Evolutionary conservation across 345 rosid species (phyloP).

Genomic region (Citrus glauca): DNA sequence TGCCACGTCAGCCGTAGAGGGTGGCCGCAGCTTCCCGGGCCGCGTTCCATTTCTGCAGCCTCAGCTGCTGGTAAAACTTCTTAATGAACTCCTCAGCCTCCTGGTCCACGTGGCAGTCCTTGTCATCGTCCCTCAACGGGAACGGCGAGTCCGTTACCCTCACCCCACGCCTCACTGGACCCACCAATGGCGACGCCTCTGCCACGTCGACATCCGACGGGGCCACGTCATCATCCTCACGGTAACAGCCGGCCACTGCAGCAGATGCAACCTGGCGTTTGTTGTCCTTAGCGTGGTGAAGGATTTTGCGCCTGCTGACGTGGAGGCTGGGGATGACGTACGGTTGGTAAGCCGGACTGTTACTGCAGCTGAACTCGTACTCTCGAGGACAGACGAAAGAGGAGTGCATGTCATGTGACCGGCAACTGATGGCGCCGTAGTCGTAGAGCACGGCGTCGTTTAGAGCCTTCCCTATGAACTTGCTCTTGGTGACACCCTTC

Average conservation of each 20-base stretch:
- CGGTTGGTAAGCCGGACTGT: conserved; percentile 16
- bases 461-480: conserved; percentile 27
- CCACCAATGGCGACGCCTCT: conserved; percentile 23
- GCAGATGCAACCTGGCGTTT: not conserved
- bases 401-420: conserved; percentile 17
- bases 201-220: not conserved
- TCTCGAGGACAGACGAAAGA: conserved; percentile 25
- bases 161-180: conserved; percentile 23
- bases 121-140: conserved; percentile 14
- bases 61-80: conserved; percentile 30
- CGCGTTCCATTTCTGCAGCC: conserved; percentile 27
- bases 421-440: conserved; percentile 12
- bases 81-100: conserved; percentile 40
- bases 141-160: conserved; percentile 43
- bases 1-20: not conserved
- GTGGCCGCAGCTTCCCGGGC: not conserved
- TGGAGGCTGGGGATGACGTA: not conserved
- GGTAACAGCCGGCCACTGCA: not conserved
- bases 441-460: conserved; percentile 24
- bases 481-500: conserved; percentile 30
- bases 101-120: conserved; percentile 28
- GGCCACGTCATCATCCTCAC: conserved; percentile 5
- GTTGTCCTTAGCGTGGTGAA: not conserved
- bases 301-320: not conserved
- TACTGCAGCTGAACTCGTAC: conserved; percentile 43